Base-by-base conservation (phyloP, 164 flowering plant genomes). In the Umbellularia californica region DNA sequence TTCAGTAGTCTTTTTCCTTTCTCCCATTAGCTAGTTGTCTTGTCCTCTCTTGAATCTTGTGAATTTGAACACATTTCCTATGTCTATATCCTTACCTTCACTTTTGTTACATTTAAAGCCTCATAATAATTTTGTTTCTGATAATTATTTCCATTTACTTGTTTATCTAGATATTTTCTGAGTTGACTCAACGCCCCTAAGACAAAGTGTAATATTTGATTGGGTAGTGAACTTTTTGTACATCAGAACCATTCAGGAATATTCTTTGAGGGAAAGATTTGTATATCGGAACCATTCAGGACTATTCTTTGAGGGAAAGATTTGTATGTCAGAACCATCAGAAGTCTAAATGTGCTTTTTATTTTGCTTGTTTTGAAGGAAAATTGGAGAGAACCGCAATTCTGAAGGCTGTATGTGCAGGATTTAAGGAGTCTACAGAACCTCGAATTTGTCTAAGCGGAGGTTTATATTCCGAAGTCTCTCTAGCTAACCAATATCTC, bases 321-420 rank as follows among this genome's bases (percentile, higher is more conserved):
- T 52, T 52, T 52, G 41, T 19, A 52, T 55, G 20, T 68, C 10
- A 62, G 58, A 41, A 62, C 24, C 30, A 62, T 13, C 24, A 55
- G 2, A n/a, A 10, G 58, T 71, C 20, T 47, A 10, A 52, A 25
- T 50, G 33, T 70, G 58, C 28, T 64, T 15, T 78, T 73, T 20
- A 2, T 41, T 74, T 73, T 72, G 24, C 65, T 74, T 82, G 6
- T n/a, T 69, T 20, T 81, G 76, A 71, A 94, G 98, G 98, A 28
- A 92, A 92, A 84, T 69, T 94, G 85, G 94, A 87, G 81, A 92
- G 94, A 79, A 85, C 85, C 70, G 85, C 96, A 2, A 92, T 94
- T 68, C 83, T 94, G 70, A 89, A 84, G 82, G 98, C 98, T 70
- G 65, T 94, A 65, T 94, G 98, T 79, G 85, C 98, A 19, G 97